Conservation (phyloP, 805 yeast species). For the Wickerhamiella siamensis region DNA sequence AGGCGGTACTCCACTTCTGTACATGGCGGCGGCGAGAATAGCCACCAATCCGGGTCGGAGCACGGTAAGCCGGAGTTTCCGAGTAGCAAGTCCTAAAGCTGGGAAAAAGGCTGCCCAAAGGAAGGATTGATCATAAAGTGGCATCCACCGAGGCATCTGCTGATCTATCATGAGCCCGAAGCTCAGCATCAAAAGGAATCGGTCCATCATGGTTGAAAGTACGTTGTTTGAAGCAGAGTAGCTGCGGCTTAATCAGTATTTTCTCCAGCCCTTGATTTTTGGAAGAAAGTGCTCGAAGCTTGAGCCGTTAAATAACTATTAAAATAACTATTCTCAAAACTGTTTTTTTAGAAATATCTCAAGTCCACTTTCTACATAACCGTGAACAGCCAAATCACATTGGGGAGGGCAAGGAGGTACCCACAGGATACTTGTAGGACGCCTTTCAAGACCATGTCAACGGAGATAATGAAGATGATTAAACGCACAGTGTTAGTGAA, state of each 20-base stretch:
- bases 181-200: not conserved
- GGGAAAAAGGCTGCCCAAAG: not conserved
- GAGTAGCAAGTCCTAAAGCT: not conserved
- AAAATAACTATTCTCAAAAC: too few relatives aligned
- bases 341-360: too few relatives aligned
- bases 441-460: not conserved
- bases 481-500: not conserved
- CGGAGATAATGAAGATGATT: not conserved
- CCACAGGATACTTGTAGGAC: not conserved
- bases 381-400: not conserved
- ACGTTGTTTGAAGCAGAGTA: not conserved
- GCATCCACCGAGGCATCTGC: not conserved
- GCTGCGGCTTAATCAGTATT: not conserved
- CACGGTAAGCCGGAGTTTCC: not conserved
- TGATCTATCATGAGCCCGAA: not conserved
- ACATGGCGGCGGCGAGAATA: not conserved
- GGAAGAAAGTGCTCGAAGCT: too few relatives aligned
- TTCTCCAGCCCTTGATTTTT: not conserved
- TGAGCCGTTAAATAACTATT: too few relatives aligned
- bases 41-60: not conserved
- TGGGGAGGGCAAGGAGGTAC: not conserved
- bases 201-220: not conserved
- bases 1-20: not conserved
- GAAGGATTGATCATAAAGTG: not conserved
- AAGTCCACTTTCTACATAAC: too few relatives aligned